These are phyloP conservation scores for Verticillium tricorpus DNA, from an alignment of 2,329 filamentous ascomycete species.

Conservation along the genomic window DNA sequence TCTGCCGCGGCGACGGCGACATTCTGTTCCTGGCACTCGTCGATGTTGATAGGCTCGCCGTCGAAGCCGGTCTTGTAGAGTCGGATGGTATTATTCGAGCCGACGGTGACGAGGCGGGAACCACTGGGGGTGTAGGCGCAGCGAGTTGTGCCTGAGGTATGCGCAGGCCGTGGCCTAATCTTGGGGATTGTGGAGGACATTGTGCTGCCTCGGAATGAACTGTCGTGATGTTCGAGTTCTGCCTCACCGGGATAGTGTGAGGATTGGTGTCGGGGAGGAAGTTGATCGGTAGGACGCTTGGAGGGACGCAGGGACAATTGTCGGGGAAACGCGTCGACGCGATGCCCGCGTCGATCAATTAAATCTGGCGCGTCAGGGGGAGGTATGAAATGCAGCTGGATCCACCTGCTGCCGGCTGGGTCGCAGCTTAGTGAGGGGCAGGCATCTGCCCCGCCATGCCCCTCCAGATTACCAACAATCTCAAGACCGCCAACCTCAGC, in stretches of 20 bases:
- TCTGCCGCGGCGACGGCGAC: constrained; percentile 69
- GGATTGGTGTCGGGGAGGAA: not conserved
- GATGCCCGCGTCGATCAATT: constrained; percentile 21
- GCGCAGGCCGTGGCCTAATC: constrained; percentile 61
- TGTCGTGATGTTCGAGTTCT: not conserved
- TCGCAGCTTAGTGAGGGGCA: not conserved
- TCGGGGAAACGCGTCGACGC: not conserved
- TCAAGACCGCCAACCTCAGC: not conserved
- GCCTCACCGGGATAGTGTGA: not conserved
- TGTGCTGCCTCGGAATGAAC: not conserved
- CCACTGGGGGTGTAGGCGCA: constrained; percentile 89
- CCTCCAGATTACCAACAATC: not conserved
- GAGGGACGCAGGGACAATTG: not conserved
- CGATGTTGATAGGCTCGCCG: constrained; percentile 87
- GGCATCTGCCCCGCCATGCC: not conserved
- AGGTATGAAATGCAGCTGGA: not conserved
- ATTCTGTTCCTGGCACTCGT: constrained; percentile 86
- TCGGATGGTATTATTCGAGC: constrained; percentile 88
- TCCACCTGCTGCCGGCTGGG: not conserved
- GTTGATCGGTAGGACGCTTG: not conserved
- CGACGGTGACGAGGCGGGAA: constrained; percentile 80
- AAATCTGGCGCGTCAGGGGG: constrained; percentile 13
- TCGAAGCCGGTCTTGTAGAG: constrained; percentile 89
- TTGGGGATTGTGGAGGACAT: constrained; percentile 36
- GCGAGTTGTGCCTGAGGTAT: constrained; percentile 83